Evolutionary conservation across 805 yeast species (phyloP), one percentile per base, ranked within the genome.

Genomic region (Yamadazyma sp.): DNA sequence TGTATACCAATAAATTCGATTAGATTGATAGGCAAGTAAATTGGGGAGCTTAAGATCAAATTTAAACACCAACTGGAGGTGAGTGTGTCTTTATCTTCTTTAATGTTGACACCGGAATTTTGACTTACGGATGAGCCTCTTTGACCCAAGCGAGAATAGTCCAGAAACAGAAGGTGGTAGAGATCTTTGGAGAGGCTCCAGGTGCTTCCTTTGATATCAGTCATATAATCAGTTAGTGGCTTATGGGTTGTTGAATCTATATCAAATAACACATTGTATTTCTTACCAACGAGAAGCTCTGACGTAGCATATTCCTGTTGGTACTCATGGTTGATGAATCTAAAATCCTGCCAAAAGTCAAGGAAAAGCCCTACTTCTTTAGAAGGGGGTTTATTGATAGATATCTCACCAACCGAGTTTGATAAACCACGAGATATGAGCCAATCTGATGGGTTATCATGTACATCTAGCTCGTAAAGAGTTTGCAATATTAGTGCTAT

Each of bases 281-380:
- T 44, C 5, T 48, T 44, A 1, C 60, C 62, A 5, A 42, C 8
- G 5, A 40, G 24, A 24, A 33, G 23, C 9, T 23, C 45, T 6
- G 8, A 5, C 3, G 28, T 23, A 5, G 23, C 23, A 6, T 24
- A 15, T 20, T 32, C 15, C 2, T 24, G 20, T 32, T 15, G 38
- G 11, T 48, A 45, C 32, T 57, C 55, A 22, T 55, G 59, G 41
- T 59, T 54, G 11, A 62, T 44, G 32, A 32, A 50, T 20, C 66
- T 45, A 20, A 40, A 51, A 37, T 63, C 70, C 32, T 52, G 48
- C 73, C 73, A 68, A 37, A 49, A 67, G 6, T 53, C 52, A n/a
- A 64, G 42, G 30, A 59, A 60, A 10, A 66, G 38, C 0, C 74
- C 74, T 17, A 67, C 44, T 31, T 52, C 44, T 4, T 48, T 46